Evolutionary conservation across 1,284 basidiomycete species (phyloP), one percentile per base, ranked within the genome.

Genomic region (Fistulina hepatica): DNA sequence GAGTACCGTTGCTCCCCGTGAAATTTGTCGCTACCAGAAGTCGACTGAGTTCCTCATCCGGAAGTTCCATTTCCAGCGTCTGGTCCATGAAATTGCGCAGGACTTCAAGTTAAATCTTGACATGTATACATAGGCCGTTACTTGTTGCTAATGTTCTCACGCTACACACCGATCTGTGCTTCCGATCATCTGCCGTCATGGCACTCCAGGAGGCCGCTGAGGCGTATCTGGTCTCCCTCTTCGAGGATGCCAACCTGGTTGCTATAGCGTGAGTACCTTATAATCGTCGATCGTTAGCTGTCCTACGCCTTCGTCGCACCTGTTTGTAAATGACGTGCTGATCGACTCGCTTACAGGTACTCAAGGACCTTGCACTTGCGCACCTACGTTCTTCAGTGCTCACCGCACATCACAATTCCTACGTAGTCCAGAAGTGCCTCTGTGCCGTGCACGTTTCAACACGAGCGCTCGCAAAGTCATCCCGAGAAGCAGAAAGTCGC

Each of bases 171-270:
- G 92, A 95, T 63, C 71, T 95, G 56, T 88, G 92, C 55, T 95
- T 97, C 89, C 92, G 95, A 67, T 93, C 89, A 23, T 93, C 89
- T 25, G 92, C 92, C 47, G 88, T 97, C 53, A 84, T 90, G 72
- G 92, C 90, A 25, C 76, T 97, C 46, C 91, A 97, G 68, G 91
- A 97, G 67, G 90, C 92, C 33, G 79, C 89, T 42, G 92, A 97
- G 71, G 92, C 92, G 20, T 95, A 95, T 73, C 89, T 95, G 53
- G 91, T 95, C 64, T 92, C 88, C 30, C 77, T 95, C 60, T 93
- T 94, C 59, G 83, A 88, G n/a, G 13, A 16, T 35, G 19, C 16
- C 21, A 8, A 13, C 7, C 11, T 5, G 13, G 22, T 8, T 7
- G 61, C 81, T 85, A 95, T 11, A 98, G 64, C 5, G 69, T 69